Percentiles rank a stretch among this genome's conserved stretches.
Conservation (phyloP, 2,329 filamentous ascomycete species). For the Epichloe gansuensis region DNA sequence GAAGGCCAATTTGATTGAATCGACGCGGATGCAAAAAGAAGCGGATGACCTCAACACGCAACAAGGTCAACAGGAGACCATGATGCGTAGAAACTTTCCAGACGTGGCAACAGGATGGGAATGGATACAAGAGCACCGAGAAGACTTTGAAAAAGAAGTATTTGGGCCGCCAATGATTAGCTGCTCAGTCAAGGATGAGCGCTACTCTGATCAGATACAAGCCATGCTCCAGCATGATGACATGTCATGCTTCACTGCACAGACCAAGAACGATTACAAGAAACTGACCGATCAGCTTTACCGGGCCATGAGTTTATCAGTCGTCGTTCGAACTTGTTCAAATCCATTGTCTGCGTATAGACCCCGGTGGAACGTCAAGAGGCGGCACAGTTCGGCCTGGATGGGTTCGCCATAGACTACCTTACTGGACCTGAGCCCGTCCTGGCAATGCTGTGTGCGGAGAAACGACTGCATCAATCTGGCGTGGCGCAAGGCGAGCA, state of each 20-base stretch:
- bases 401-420: slow-evolving; percentile 69
- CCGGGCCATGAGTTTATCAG: slow-evolving; percentile 50
- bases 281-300: slow-evolving; percentile 57
- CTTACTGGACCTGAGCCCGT: slow-evolving; percentile 73
- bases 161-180: slow-evolving; percentile 71
- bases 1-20: slow-evolving; percentile 25
- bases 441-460: slow-evolving; percentile 75
- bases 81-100: slow-evolving; percentile 45
- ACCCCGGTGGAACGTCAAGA: slow-evolving; percentile 44
- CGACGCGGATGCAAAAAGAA: slow-evolving; percentile 30
- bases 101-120: slow-evolving; percentile 64
- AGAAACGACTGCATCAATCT: slow-evolving; percentile 54
- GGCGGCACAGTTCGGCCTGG: slow-evolving; percentile 51
- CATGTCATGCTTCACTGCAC: slow-evolving; percentile 61
- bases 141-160: slow-evolving; percentile 61
- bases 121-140: slow-evolving; percentile 66
- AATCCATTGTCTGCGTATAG: slow-evolving; percentile 42
- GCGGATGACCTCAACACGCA: slow-evolving; percentile 56
- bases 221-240: slow-evolving; percentile 38
- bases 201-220: slow-evolving; percentile 47
- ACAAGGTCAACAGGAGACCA: slow-evolving; percentile 58
- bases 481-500: slow-evolving; percentile 54
- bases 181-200: slow-evolving; percentile 65
- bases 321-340: slow-evolving; percentile 56
- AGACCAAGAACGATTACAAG: slow-evolving; percentile 62